These are phyloP conservation scores for Gastrodia elata DNA, from an alignment of 106 monocot species.

Conservation along the genomic window DNA sequence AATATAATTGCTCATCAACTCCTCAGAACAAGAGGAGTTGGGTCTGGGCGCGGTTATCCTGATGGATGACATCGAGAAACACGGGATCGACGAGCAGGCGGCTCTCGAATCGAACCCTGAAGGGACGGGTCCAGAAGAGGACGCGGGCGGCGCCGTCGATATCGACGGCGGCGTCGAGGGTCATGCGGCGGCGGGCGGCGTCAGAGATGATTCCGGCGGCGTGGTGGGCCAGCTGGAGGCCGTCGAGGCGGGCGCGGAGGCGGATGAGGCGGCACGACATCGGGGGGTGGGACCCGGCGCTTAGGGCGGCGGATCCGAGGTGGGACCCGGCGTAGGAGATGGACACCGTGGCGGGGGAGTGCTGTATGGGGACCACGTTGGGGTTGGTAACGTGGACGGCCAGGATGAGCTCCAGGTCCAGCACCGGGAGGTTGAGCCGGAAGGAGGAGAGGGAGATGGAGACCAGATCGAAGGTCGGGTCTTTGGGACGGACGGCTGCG, in stretches of 20 bases:
- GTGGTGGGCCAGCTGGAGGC: conserved; percentile 44
- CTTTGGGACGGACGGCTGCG: conserved; percentile 33
- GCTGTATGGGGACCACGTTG: conserved; percentile 57
- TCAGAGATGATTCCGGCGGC: conserved; percentile 33
- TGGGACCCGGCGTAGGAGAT: conserved; percentile 62
- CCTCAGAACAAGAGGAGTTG: conserved; percentile 23
- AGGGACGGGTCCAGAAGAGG: conserved; percentile 38
- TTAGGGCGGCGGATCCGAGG: conserved; percentile 51
- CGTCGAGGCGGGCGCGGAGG: conserved; percentile 48
- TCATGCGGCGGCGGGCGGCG: conserved; percentile 44
- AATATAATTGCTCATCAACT: no score
- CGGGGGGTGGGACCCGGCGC: conserved; percentile 44
- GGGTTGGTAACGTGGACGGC: conserved; percentile 86
- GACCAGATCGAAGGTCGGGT: conserved; percentile 63
- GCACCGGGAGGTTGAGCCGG: conserved; percentile 44
- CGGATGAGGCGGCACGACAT: conserved; percentile 43
- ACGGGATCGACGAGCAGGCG: conserved; percentile 62
- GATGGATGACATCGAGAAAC: conserved; percentile 53
- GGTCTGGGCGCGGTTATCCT: conserved; percentile 65
- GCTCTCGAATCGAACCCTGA: conserved; percentile 44
- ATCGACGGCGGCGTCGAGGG: conserved; percentile 59
- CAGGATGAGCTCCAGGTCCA: conserved; percentile 64
- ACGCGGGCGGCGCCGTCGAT: conserved; percentile 50
- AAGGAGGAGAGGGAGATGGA: conserved; percentile 57
- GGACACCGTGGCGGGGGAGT: conserved; percentile 43